Base-by-base conservation (phyloP, 169 alveolate genomes). In the Cyclospora cayetanensis region DNA sequence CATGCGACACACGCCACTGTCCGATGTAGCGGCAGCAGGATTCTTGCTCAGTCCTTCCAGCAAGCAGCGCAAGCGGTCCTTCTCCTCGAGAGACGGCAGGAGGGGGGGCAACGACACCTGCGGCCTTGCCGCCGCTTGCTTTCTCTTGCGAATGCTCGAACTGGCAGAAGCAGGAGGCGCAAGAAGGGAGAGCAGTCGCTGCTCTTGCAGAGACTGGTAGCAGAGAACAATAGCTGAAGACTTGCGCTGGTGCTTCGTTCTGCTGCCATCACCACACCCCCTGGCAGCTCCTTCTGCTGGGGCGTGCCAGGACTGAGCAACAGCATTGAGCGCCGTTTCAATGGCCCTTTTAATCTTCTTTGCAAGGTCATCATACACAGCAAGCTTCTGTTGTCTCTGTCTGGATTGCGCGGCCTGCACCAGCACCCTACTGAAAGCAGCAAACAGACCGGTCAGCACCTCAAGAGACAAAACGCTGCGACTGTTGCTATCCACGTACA, bases 131-230 rank as follows among this genome's bases (percentile, higher is more conserved):
- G n/a, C n/a, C n/a, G n/a, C n/a, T n/a, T n/a, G n/a, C n/a, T n/a
- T n/a, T n/a, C n/a, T n/a, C n/a, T n/a, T n/a, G n/a, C n/a, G n/a
- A n/a, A n/a, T n/a, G n/a, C n/a, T n/a, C n/a, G n/a, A n/a, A n/a
- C n/a, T n/a, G n/a, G n/a, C n/a, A n/a, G n/a, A n/a, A n/a, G n/a
- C n/a, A n/a, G n/a, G n/a, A n/a, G n/a, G n/a, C n/a, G n/a, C n/a
- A n/a, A n/a, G n/a, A n/a, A n/a, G n/a, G n/a, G n/a, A n/a, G n/a
- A n/a, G 55, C 55, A 70, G 25, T 7, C 25, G 25, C n/a, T 70
- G 83, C 55, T 39, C 46, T 55, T 70, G 83, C 55, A 70, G 55
- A 2, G 53, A 27, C 31, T 70, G 83, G 55, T 35, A 70, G 83
- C 83, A 70, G 7, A 37, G 4, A 5, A 31, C 27, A 15, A 70